These are phyloP conservation scores for Aspergillus flavus DNA, from an alignment of 2,329 filamentous ascomycete species.

Conservation along the genomic window DNA sequence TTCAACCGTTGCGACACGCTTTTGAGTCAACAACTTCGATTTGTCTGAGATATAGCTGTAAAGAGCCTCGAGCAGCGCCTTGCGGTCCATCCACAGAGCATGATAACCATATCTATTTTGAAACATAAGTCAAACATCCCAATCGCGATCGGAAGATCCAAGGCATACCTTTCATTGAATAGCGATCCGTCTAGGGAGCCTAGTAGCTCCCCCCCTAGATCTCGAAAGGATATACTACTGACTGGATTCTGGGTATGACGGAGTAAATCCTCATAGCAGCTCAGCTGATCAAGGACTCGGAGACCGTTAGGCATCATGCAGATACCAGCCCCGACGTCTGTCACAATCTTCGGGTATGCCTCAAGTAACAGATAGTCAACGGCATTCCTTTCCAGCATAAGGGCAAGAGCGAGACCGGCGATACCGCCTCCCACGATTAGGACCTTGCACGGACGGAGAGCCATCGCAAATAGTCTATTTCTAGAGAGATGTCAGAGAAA, in stretches of 20 bases:
- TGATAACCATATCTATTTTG: constrained; percentile 25
- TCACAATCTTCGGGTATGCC: constrained; percentile 33
- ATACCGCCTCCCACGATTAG: constrained; percentile 55
- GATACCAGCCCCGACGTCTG: constrained; percentile 53
- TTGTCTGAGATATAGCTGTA: constrained; percentile 29
- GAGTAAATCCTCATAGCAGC: constrained; percentile 20
- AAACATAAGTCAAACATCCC: not conserved
- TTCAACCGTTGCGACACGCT: constrained; percentile 16
- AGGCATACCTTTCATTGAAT: not conserved
- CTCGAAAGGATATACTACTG: not conserved
- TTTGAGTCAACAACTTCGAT: constrained; percentile 19
- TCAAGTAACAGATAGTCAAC: constrained; percentile 57
- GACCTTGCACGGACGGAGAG: constrained; percentile 27
- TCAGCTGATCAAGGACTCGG: constrained; percentile 56
- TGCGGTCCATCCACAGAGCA: constrained; percentile 26
- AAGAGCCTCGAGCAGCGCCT: constrained; percentile 26
- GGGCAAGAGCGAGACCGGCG: constrained; percentile 51
- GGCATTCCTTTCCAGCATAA: constrained; percentile 47
- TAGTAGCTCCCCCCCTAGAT: not conserved
- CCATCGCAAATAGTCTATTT: not conserved
- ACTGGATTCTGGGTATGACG: not conserved
- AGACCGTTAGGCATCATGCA: constrained; percentile 48
- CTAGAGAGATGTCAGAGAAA: not conserved
- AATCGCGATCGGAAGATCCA: not conserved
- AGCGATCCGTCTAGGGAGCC: not conserved